phyloP scores from a whole-genome alignment of 202 grass and related monocot genomes.

The Musa balbisiana region DNA sequence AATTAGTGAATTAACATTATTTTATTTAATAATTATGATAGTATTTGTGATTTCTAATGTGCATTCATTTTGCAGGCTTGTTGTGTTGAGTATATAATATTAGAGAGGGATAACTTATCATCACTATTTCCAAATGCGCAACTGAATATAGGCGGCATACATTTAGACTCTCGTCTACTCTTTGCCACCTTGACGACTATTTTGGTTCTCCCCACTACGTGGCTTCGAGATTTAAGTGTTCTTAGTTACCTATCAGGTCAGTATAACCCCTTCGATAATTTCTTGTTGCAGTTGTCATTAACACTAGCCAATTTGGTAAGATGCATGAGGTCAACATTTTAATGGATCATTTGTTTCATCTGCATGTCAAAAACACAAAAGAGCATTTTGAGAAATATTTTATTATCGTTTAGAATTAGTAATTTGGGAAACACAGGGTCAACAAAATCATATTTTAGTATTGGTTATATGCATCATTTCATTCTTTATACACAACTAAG shows the following conservation, averaged over 20 bases:
- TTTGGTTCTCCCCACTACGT: constrained; percentile 82
- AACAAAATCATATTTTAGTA: too few species aligned
- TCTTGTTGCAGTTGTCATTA: not conserved
- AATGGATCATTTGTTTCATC: not conserved
- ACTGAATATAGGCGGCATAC: constrained; percentile 42
- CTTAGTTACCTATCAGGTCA: constrained; percentile 90
- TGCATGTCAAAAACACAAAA: not conserved
- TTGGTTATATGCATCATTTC: too few species aligned
- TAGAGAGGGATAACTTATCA: constrained; percentile 85
- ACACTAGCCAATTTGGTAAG: not conserved
- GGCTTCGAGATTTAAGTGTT: constrained; percentile 72
- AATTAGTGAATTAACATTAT: not conserved
- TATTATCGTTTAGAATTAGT: not conserved
- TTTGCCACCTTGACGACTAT: constrained; percentile 74
- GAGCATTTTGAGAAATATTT: not conserved
- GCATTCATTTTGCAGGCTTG: constrained; percentile 50
- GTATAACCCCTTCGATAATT: not conserved
- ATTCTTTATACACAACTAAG: too few species aligned
- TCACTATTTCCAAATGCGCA: constrained; percentile 75
- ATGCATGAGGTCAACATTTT: not conserved
- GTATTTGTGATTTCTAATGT: not conserved
- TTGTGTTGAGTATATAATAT: constrained; percentile 90
- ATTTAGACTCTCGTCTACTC: constrained; percentile 48
- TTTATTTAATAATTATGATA: not conserved
- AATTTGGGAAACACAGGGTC: too few species aligned